A percentile compares a stretch with the other conserved stretches of the same genome.
Conservation (phyloP, 257 asterid genomes). For the Scutellaria minor region DNA sequence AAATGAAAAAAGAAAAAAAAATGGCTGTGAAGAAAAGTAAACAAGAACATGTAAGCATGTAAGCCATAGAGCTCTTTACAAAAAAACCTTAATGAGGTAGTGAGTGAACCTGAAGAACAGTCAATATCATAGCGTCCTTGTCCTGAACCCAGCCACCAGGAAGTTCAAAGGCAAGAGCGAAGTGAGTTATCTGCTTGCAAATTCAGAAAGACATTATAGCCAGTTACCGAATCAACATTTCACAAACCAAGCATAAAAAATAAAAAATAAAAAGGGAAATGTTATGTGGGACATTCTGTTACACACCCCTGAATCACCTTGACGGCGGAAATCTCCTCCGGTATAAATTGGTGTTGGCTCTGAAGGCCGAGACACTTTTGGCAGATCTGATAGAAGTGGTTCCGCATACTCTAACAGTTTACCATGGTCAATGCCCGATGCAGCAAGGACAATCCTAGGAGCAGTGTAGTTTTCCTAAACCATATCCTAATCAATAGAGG, state of each 20-base stretch:
- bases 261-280: not conserved
- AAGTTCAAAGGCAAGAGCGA: slow-evolving; percentile 95
- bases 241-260: slow-evolving; percentile 10
- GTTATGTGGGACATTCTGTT: slow-evolving; percentile 26
- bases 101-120: slow-evolving; percentile 81
- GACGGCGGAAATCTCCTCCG: slow-evolving; percentile 95
- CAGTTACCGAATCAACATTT: slow-evolving; percentile 4
- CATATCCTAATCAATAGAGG: slow-evolving; percentile 33
- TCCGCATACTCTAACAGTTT: slow-evolving; percentile 75
- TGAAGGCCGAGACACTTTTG: slow-evolving; percentile 43
- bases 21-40: not conserved
- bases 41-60: not conserved
- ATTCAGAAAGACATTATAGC: slow-evolving; percentile 12
- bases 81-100: slow-evolving; percentile 2
- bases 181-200: slow-evolving; percentile 70
- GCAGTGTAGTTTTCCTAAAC: slow-evolving; percentile 80
- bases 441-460: slow-evolving; percentile 88
- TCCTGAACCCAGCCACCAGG: slow-evolving; percentile 92
- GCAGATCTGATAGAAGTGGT: slow-evolving; percentile 85
- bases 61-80: not conserved
- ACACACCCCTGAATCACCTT: slow-evolving; percentile 88
- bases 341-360: slow-evolving; percentile 71
- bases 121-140: slow-evolving; percentile 68
- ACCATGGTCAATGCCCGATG: slow-evolving; percentile 93
- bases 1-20: not conserved